Percentiles rank a stretch among this genome's conserved stretches.
These are phyloP conservation scores for Pseudopyrenochaeta lycopersici DNA, from an alignment of 2,329 filamentous ascomycete species.

Conservation along the genomic window DNA sequence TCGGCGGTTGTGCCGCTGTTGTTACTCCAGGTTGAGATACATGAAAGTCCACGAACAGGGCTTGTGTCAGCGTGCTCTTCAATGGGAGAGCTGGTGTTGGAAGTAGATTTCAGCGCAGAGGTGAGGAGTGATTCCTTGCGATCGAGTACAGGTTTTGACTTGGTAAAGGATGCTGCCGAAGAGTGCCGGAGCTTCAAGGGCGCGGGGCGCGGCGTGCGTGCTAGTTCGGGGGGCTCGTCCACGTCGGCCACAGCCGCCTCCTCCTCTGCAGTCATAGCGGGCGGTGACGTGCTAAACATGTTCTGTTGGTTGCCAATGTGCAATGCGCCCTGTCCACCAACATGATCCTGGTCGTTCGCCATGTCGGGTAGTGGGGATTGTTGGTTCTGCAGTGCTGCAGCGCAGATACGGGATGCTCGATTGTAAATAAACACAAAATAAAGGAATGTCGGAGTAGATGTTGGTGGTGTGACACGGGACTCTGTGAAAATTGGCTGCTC, in stretches of 20 bases:
- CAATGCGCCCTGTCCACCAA: constrained; percentile 33
- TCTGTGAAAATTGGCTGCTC: not conserved
- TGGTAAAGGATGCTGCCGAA: constrained; percentile 55
- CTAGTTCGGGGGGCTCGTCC: constrained; percentile 87
- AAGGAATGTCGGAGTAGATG: not conserved
- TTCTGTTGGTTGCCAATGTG: constrained; percentile 40
- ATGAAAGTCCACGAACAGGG: constrained; percentile 56
- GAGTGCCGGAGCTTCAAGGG: constrained; percentile 49
- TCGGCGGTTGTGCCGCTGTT: constrained; percentile 86
- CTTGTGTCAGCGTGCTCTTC: constrained; percentile 54
- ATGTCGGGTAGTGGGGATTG: constrained; percentile 26
- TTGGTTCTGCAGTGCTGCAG: constrained; percentile 3
- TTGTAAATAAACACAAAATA: not conserved
- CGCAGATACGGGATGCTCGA: not conserved
- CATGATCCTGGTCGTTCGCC: constrained; percentile 45
- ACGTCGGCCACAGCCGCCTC: constrained; percentile 76
- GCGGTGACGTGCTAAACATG: constrained; percentile 33
- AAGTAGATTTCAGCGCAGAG: constrained; percentile 73
- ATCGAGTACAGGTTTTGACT: constrained; percentile 58
- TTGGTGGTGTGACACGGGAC: not conserved
- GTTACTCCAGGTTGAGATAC: constrained; percentile 78
- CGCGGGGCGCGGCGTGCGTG: constrained; percentile 57
- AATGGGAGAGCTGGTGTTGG: constrained; percentile 42
- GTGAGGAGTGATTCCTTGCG: constrained; percentile 86
- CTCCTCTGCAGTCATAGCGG: constrained; percentile 56